Evolutionary conservation across 805 yeast genomes (phyloP), one percentile per base, ranked within the genome.

Genomic region (Kuraishia borneana): DNA sequence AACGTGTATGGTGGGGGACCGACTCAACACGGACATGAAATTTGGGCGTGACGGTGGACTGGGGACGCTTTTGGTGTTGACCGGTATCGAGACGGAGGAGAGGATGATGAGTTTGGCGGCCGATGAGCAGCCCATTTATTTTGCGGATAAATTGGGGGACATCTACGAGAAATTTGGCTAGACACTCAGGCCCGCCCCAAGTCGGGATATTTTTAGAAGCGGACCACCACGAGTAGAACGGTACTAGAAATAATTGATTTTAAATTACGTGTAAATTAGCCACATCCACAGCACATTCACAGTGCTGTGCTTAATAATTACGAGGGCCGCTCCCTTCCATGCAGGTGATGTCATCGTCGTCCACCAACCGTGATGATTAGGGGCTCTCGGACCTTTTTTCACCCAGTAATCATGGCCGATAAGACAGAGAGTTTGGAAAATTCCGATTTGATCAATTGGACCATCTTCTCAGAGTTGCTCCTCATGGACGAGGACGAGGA

Each of bases 401-500:
- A n/a, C n/a, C n/a, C n/a, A n/a, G n/a, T n/a, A n/a, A n/a, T n/a
- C n/a, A n/a, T n/a, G n/a, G n/a, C n/a, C 50, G 42, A 31, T 52
- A 50, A 33, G 28, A 6, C 6, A 16, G 28, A 25, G 28, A 48
- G 48, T 2, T 35, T 53, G 12, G 54, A 69, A 43, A 61, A 59
- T 44, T 53, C 75, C 7, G 94, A 83, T 27, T 63, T 83, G 42
- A 78, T 92, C 40, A 88, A 87, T 53, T 85, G 95, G 95, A 62
- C 71, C 29, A 89, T 87, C 20, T 80, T 92, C 52, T 74, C 78
- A 37, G 97, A 92, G 61, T 67, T 92, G 38, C 70, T 88, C 33
- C 77, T 83, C 35, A 88, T 92, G 96, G 98, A 92, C 56, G 96
- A 89, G 50, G 97, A 89, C 48, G 95, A 83, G 50, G 92, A 88